Base-by-base conservation (phyloP, 2,329 filamentous ascomycete species). In the Monosporascus sp. region DNA sequence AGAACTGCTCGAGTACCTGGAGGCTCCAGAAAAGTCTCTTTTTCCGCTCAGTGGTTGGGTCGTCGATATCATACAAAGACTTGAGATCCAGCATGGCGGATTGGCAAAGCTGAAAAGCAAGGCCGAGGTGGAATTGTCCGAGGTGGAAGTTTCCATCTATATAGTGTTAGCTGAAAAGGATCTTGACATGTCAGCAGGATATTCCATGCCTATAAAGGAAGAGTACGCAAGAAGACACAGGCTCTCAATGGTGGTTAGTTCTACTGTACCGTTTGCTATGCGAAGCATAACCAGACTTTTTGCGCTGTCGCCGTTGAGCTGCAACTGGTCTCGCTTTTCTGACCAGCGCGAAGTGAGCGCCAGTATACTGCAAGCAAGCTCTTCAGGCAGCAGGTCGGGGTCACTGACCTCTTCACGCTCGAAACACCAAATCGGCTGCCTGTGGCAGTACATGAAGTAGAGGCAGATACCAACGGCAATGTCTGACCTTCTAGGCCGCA, bases 1-100 rank as follows among this genome's bases (percentile, higher is more conserved):
- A 79, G 0, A 70, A 74, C 49, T 79, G 76, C 51, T 80, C 76
- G 0, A 80, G 70, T 2, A 77, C 61, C 50, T 79, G 75, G 0
- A 80, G 65, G 51, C 76, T 79, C 77, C 77, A 80, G 35, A 79
- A 80, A 0, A 79, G 64, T 3, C 75, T 63, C 58, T 74, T 78
- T 60, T 79, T 79, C 9, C 76, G 71, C 50, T 80, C 74, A 0
- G 64, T 58, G 1, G 58, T 59, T 0, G 68, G 63, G 38, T 72
- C 71, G 7, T 72, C 66, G 3, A 61, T 50, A 0, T 59, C 59
- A 46, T 78, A 78, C 0, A 66, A 63, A 0, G 71, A 68, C 45
- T 73, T 69, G 0, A 74, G 59, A 52, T 80, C 77, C 1, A 80
- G 61, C 72, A 74, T 74, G 7, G 77, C 77, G 0, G 77, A 76